Evolutionary conservation across 2,329 filamentous ascomycete genomes (phyloP).

Genomic region (Plectosphaerella plurivora): DNA sequence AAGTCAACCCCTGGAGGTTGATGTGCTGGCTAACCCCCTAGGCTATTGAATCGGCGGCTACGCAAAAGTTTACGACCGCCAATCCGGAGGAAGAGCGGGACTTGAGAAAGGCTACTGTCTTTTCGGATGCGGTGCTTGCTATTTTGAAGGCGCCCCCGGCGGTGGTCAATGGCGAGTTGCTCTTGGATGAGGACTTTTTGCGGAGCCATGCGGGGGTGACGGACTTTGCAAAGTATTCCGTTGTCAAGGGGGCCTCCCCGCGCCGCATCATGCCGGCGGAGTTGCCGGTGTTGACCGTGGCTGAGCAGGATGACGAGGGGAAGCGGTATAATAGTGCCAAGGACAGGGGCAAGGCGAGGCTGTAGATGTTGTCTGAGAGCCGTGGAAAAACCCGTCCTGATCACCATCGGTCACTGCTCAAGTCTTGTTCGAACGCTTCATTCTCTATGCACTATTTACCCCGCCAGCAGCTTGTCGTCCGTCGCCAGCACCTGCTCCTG

Average conservation of each 20-base stretch:
- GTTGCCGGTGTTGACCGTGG: conserved; percentile 67
- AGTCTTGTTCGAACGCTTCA: background rate
- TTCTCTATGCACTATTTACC: background rate
- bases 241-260: conserved; percentile 60
- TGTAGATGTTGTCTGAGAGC: conserved; percentile 20
- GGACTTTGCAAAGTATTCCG: conserved; percentile 69
- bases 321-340: conserved; percentile 59
- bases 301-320: conserved; percentile 78
- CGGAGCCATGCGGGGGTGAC: conserved; percentile 56
- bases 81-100: conserved; percentile 48
- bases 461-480: conserved; percentile 12
- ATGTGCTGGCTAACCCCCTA: conserved; percentile 6
- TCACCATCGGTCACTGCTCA: background rate
- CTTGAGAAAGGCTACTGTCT: conserved; percentile 67
- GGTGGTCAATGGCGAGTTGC: conserved; percentile 65
- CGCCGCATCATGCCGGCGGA: conserved; percentile 72
- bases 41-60: conserved; percentile 73
- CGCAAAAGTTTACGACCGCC: conserved; percentile 42
- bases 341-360: conserved; percentile 23
- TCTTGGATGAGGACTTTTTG: conserved; percentile 79
- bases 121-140: conserved; percentile 72
- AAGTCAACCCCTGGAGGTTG: conserved; percentile 22
- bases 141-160: conserved; percentile 59
- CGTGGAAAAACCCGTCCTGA: too few relatives aligned
- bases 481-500: conserved; percentile 10